Evolutionary conservation across 2,329 filamentous ascomycete species (phyloP).

Genomic region (Ustulina deusta): DNA sequence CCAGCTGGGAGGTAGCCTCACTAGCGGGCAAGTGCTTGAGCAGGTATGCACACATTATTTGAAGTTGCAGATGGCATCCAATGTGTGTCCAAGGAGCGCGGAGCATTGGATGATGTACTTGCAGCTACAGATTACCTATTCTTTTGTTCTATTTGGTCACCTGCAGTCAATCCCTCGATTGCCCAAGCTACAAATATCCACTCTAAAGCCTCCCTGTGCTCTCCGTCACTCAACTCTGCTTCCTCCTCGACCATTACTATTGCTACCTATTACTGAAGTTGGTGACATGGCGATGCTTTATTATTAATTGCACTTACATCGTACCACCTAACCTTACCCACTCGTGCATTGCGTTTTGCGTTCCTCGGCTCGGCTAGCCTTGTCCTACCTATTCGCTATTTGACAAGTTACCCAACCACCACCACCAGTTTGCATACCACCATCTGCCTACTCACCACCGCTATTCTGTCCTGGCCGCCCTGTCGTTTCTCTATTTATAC

Average conservation of each 20-base stretch:
- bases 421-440: neutral
- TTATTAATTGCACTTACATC: neutral
- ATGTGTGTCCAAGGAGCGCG: neutral
- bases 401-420: neutral
- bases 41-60: constrained; percentile 2
- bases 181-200: constrained; percentile 33
- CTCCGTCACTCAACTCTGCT: constrained; percentile 10
- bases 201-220: constrained; percentile 10
- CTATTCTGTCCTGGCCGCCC: neutral
- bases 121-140: constrained; percentile 1
- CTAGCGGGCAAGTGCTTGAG: neutral
- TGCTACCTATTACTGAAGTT: no score
- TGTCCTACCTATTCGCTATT: neutral
- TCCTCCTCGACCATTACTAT: neutral
- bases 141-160: constrained; percentile 29
- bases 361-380: constrained; percentile 2
- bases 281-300: no score
- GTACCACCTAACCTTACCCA: neutral
- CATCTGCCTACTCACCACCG: neutral
- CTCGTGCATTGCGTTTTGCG: neutral
- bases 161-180: constrained; percentile 9
- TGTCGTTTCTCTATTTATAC: constrained; percentile 13
- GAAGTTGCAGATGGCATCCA: constrained; percentile 14
- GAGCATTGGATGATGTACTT: constrained; percentile 1
- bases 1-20: neutral